Conservation (phyloP, 129 eudicot species). For the Tagetes erecta region DNA sequence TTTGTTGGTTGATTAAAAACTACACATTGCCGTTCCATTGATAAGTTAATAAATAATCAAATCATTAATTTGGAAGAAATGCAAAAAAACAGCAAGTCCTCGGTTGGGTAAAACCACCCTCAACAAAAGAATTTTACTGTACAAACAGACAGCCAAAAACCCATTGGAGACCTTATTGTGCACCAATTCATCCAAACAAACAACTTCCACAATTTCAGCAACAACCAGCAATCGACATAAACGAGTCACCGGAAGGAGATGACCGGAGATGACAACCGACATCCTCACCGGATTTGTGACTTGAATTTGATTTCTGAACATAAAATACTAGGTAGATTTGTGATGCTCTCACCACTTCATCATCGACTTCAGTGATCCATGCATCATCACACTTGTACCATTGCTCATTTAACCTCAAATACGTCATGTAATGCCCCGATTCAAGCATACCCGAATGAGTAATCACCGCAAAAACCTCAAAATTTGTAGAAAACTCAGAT, state of each 20-base stretch:
- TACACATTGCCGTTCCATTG: background rate
- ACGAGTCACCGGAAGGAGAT: constrained; percentile 43
- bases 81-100: constrained; percentile 37
- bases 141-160: constrained; percentile 30
- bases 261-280: constrained; percentile 59
- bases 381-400: constrained; percentile 87
- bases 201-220: constrained; percentile 39
- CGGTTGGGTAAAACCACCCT: constrained; percentile 21
- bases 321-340: constrained; percentile 65
- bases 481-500: constrained; percentile 50
- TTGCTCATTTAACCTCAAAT: constrained; percentile 53
- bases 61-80: constrained; percentile 27
- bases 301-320: constrained; percentile 46
- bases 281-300: constrained; percentile 54
- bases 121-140: constrained; percentile 32
- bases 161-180: constrained; percentile 32
- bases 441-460: constrained; percentile 82
- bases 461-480: constrained; percentile 69
- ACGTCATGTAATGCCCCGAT: constrained; percentile 72
- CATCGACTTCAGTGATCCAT: constrained; percentile 79
- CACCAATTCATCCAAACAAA: constrained; percentile 20
- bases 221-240: constrained; percentile 72
- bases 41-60: constrained; percentile 2
- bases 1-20: constrained; percentile 2
- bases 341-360: constrained; percentile 64